phyloP scores from a whole-genome alignment of 1,139 yeast species.

The Suhomyces yuchorum region DNA sequence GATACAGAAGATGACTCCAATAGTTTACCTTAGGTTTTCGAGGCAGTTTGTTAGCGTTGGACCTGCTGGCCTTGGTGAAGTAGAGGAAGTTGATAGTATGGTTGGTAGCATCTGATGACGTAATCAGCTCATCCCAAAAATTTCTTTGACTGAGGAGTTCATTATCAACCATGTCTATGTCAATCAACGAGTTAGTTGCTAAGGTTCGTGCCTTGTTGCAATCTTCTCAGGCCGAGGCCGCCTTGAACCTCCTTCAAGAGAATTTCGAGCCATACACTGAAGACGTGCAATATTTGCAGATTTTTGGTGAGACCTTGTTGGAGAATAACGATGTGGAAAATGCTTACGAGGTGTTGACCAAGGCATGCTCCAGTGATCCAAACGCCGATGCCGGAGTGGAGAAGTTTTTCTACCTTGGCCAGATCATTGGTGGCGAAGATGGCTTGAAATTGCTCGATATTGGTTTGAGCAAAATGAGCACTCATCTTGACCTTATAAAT shows the following conservation, averaged over 20 bases:
- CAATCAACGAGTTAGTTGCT: slow-evolving; percentile 17
- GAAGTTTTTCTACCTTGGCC: slow-evolving; percentile 89
- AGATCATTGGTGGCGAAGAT: slow-evolving; percentile 78
- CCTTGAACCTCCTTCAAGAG: slow-evolving; percentile 39
- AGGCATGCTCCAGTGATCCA: slow-evolving; percentile 71
- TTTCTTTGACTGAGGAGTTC: background rate
- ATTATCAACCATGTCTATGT: slow-evolving; percentile 6
- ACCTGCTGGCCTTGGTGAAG: no score
- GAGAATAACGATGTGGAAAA: slow-evolving; percentile 78
- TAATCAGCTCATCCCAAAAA: slow-evolving; percentile 14
- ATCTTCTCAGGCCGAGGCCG: slow-evolving; percentile 44
- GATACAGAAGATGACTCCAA: background rate
- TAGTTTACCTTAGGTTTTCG: no score
- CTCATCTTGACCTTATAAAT: slow-evolving; percentile 35
- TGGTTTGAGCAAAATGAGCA: slow-evolving; percentile 59
- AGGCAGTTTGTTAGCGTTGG: no score
- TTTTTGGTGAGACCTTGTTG: slow-evolving; percentile 72
- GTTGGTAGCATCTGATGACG: slow-evolving; percentile 6
- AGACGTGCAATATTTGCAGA: slow-evolving; percentile 37
- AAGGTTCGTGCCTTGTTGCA: slow-evolving; percentile 36
- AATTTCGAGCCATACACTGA: slow-evolving; percentile 29
- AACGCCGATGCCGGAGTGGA: slow-evolving; percentile 65
- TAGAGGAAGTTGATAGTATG: background rate
- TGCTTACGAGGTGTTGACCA: slow-evolving; percentile 67
- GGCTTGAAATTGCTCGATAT: slow-evolving; percentile 68